Conservation (phyloP, 2,329 filamentous ascomycete genomes). For the Pyrenophora seminiperda region DNA sequence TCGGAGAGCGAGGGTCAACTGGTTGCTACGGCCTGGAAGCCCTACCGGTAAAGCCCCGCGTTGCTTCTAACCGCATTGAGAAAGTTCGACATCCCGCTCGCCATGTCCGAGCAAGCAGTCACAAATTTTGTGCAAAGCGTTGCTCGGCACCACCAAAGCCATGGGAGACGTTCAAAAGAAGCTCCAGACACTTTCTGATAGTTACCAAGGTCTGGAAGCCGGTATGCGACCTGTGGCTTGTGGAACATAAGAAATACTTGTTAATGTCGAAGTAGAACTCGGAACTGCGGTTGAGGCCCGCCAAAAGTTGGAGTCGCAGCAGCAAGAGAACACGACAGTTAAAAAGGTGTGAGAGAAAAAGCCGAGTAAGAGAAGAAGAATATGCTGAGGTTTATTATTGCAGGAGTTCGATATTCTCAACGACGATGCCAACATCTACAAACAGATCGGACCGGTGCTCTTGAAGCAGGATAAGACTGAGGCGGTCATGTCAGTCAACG, state of each 20-base stretch:
- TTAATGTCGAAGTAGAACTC: conserved; percentile 65
- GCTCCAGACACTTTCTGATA: conserved; percentile 82
- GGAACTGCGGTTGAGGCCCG: conserved; percentile 75
- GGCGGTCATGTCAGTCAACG: conserved; percentile 87
- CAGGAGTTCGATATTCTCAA: conserved; percentile 82
- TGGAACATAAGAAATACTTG: background rate
- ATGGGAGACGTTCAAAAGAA: conserved; percentile 69
- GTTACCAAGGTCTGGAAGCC: conserved; percentile 85
- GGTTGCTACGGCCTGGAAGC: conserved; percentile 6
- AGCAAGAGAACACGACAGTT: conserved; percentile 88
- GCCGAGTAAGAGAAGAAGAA: no score
- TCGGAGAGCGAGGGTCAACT: background rate
- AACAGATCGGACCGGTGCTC: conserved; percentile 88
- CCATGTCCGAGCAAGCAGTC: conserved; percentile 18
- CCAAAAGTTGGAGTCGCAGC: conserved; percentile 91
- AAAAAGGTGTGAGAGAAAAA: conserved; percentile 65
- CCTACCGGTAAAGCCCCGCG: conserved; percentile 24
- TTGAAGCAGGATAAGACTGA: conserved; percentile 93
- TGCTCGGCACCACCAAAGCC: conserved; percentile 36
- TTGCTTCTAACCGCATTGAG: conserved; percentile 33
- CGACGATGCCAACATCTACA: conserved; percentile 90
- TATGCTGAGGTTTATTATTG: conserved; percentile 1
- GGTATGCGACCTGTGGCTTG: conserved; percentile 65
- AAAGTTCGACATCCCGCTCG: conserved; percentile 30
- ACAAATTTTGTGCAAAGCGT: conserved; percentile 26